phyloP scores from a whole-genome alignment of 257 asterid genomes.

The Fraxinus anomala region DNA sequence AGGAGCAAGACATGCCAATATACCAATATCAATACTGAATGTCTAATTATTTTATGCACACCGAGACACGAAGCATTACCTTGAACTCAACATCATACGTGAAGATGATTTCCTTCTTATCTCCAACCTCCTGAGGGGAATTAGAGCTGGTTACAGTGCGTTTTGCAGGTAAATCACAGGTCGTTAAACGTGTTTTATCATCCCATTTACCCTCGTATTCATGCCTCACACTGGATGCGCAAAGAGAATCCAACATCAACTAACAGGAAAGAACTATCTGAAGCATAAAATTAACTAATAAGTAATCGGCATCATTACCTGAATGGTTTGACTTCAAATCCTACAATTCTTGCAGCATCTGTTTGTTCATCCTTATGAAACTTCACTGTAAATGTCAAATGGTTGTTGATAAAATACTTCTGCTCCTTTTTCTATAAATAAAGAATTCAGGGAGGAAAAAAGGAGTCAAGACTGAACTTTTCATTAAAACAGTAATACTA shows the following conservation, averaged over 20 bases:
- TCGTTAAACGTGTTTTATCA: conserved; percentile 57
- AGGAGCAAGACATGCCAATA: background rate
- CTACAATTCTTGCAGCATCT: background rate
- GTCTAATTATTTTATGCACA: background rate
- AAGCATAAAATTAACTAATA: background rate
- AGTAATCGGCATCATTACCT: background rate
- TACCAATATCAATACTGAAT: background rate
- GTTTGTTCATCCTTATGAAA: background rate
- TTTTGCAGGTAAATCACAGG: conserved; percentile 88
- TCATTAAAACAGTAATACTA: conserved; percentile 18
- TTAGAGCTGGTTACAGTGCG: conserved; percentile 47
- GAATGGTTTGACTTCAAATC: conserved; percentile 1
- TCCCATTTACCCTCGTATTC: conserved; percentile 43
- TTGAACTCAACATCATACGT: conserved; percentile 86
- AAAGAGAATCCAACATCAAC: conserved; percentile 20
- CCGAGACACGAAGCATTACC: conserved; percentile 41
- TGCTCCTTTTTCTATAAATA: conserved; percentile 4
- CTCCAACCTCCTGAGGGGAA: conserved; percentile 55
- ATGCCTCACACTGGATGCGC: conserved; percentile 50
- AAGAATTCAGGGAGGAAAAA: background rate
- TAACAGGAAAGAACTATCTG: background rate
- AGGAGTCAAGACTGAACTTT: background rate
- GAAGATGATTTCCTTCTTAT: conserved; percentile 71
- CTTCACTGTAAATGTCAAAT: background rate
- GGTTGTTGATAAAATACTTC: conserved; percentile 4